Percentiles rank a stretch among this genome's conserved stretches.
Conservation (phyloP, 257 asterid genomes). For the Catharanthus roseus region DNA sequence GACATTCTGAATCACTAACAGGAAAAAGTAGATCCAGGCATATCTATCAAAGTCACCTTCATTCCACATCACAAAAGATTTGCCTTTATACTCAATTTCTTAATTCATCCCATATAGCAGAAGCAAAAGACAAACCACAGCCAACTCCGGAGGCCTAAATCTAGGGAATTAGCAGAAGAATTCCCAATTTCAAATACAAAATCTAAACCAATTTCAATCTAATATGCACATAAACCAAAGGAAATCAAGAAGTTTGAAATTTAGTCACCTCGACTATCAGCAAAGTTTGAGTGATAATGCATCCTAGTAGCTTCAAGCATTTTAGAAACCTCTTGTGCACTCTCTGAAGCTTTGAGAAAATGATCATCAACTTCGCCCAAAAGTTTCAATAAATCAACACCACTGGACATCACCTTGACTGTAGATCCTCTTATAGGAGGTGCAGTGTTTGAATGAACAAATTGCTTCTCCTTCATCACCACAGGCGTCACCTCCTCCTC, state of each 20-base stretch:
- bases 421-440: constrained; percentile 44
- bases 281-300: constrained; percentile 94
- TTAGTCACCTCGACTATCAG: constrained; percentile 84
- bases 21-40: neutral
- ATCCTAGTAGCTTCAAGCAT: constrained; percentile 90
- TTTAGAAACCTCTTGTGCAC: constrained; percentile 86
- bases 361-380: constrained; percentile 77
- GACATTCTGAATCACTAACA: constrained; percentile 7
- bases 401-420: constrained; percentile 35
- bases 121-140: neutral
- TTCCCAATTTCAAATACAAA: neutral
- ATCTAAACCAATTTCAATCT: neutral
- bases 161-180: neutral
- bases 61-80: neutral
- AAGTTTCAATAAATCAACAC: constrained; percentile 65
- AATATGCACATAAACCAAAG: neutral
- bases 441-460: constrained; percentile 78
- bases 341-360: constrained; percentile 78
- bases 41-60: neutral
- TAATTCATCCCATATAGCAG: neutral
- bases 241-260: neutral
- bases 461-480: constrained; percentile 40
- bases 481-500: constrained; percentile 57
- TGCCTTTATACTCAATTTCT: neutral
- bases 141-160: neutral